phyloP scores from a whole-genome alignment of 1,284 basidiomycete genomes.

The Microbotryum intermedium region DNA sequence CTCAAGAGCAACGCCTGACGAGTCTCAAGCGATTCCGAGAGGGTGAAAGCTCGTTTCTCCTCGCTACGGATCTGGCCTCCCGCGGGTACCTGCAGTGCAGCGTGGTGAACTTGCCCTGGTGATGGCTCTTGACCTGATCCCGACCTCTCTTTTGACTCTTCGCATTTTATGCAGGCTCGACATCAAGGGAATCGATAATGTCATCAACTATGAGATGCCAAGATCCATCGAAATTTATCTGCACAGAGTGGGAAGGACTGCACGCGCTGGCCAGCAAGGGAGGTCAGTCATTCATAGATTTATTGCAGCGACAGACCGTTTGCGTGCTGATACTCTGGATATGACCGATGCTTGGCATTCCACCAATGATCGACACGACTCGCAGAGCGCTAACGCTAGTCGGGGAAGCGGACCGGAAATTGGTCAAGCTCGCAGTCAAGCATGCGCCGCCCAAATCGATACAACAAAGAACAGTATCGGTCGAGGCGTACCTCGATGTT shows the following conservation, averaged over 20 bases:
- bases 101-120: no score
- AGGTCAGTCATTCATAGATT: conserved; percentile 49
- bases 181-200: conserved; percentile 37
- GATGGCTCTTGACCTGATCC: neutral
- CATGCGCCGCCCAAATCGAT: conserved; percentile 74
- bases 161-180: conserved; percentile 35
- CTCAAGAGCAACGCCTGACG: conserved; percentile 84
- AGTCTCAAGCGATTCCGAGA: conserved; percentile 81
- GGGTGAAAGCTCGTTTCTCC: conserved; percentile 73
- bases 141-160: neutral
- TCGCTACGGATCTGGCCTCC: conserved; percentile 44
- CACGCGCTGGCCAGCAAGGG: conserved; percentile 85
- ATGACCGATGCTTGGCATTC: neutral
- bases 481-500: conserved; percentile 69
- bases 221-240: conserved; percentile 85
- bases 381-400: conserved; percentile 84
- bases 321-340: no score
- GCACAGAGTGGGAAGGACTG: conserved; percentile 93
- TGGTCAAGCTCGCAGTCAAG: conserved; percentile 94
- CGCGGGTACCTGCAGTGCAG: conserved; percentile 19
- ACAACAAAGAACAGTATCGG: conserved; percentile 77
- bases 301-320: conserved; percentile 1
- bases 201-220: conserved; percentile 90
- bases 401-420: conserved; percentile 89
- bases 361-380: neutral